Percentiles rank a stretch among this genome's conserved stretches.
These are phyloP conservation scores for Rhizoclosmatium sp. DNA, from an alignment of 192 early-diverging fungal genomes.

Conservation along the genomic window DNA sequence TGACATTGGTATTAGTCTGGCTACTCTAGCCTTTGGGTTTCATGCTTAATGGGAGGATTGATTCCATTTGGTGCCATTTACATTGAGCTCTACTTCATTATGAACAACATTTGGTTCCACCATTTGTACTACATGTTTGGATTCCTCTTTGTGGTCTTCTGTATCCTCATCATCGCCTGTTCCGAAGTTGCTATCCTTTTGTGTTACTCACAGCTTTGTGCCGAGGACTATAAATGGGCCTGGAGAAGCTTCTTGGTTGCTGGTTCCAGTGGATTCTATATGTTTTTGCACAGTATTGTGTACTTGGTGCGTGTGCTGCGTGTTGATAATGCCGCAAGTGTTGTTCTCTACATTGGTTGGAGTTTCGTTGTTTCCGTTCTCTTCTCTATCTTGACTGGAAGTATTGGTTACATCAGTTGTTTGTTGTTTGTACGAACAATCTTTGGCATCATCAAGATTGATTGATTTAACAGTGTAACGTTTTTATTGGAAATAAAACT, in stretches of 20 bases:
- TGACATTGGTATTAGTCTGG: slow-evolving; percentile 46
- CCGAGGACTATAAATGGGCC: slow-evolving; percentile 85
- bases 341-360: slow-evolving; percentile 75
- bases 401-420: slow-evolving; percentile 72
- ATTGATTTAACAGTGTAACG: slow-evolving; percentile 41
- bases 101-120: slow-evolving; percentile 61
- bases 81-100: slow-evolving; percentile 68
- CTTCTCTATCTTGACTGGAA: slow-evolving; percentile 72
- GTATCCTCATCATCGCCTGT: slow-evolving; percentile 60
- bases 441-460: slow-evolving; percentile 79
- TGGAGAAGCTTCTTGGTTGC: slow-evolving; percentile 85
- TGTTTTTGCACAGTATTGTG: slow-evolving; percentile 77
- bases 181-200: slow-evolving; percentile 57
- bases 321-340: slow-evolving; percentile 71
- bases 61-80: slow-evolving; percentile 70
- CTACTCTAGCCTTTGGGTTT: slow-evolving; percentile 59
- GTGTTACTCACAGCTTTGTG: slow-evolving; percentile 63
- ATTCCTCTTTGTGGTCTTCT: slow-evolving; percentile 60
- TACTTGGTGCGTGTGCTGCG: slow-evolving; percentile 54
- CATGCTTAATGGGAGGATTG: slow-evolving; percentile 62
- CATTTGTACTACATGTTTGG: slow-evolving; percentile 65
- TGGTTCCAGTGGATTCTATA: slow-evolving; percentile 75
- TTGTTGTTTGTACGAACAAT: slow-evolving; percentile 74
- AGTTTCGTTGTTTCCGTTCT: slow-evolving; percentile 71
- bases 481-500: no score